phyloP scores from a whole-genome alignment of 768 basidiomycete genomes.

The Lentinus brumalis region DNA sequence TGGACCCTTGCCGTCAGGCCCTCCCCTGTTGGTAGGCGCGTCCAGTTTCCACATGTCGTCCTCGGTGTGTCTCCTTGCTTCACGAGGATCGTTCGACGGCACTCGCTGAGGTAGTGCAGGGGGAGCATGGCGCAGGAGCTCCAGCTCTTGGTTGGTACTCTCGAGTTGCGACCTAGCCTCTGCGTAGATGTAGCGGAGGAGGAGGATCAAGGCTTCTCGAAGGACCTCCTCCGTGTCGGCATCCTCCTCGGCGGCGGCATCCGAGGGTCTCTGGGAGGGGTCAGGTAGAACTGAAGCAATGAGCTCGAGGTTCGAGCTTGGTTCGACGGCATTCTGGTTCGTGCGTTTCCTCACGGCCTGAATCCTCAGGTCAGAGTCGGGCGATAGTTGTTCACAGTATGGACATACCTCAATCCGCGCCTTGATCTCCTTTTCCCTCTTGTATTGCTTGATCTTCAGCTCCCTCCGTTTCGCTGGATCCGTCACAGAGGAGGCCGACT shows the following conservation, averaged over 20 bases:
- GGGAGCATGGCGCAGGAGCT: constrained; percentile 63
- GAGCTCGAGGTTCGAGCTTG: constrained; percentile 59
- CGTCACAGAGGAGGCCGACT: constrained; percentile 46
- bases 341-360: constrained; percentile 60
- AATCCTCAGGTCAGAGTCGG: neutral
- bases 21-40: constrained; percentile 36
- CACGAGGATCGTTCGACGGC: constrained; percentile 38
- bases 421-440: constrained; percentile 81
- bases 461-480: constrained; percentile 79
- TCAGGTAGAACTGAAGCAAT: constrained; percentile 62
- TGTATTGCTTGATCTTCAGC: constrained; percentile 88
- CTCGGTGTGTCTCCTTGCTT: constrained; percentile 43
- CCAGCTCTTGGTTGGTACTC: constrained; percentile 69
- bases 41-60: constrained; percentile 79
- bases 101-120: constrained; percentile 35
- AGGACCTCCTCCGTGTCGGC: constrained; percentile 64
- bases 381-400: too few relatives aligned
- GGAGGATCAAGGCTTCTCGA: constrained; percentile 67
- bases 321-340: constrained; percentile 37
- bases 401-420: constrained; percentile 63
- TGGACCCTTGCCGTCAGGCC: constrained; percentile 53
- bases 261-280: constrained; percentile 4
- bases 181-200: constrained; percentile 72
- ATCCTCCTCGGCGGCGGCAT: constrained; percentile 49
- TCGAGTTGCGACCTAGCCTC: constrained; percentile 70